These are phyloP conservation scores for Thymus quinquecostatus DNA, from an alignment of 257 asterid genomes.

Conservation along the genomic window DNA sequence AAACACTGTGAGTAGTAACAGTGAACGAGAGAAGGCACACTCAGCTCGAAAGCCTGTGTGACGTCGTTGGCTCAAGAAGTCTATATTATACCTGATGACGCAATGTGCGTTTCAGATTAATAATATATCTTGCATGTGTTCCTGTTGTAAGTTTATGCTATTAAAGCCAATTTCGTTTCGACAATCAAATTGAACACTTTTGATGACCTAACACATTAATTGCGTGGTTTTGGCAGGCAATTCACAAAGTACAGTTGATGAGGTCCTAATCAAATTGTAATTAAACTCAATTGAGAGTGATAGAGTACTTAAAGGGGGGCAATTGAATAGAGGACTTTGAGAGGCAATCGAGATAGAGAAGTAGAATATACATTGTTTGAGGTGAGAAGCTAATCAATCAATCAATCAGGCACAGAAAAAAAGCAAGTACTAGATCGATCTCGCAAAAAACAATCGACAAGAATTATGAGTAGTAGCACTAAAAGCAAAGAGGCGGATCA, in stretches of 20 bases:
- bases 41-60: background rate
- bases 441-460: background rate
- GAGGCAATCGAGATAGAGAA: background rate
- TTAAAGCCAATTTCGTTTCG: background rate
- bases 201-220: background rate
- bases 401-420: background rate
- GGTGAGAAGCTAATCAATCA: background rate
- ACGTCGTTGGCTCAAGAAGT: background rate
- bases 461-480: background rate
- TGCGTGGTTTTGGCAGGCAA: background rate
- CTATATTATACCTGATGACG: background rate
- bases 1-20: constrained; percentile 2
- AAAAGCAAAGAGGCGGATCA: background rate
- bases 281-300: background rate
- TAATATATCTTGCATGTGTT: background rate
- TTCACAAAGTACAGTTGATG: background rate
- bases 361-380: background rate
- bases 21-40: background rate
- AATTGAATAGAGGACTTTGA: background rate
- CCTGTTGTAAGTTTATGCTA: background rate
- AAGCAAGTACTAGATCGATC: constrained; percentile 12
- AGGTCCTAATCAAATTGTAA: background rate
- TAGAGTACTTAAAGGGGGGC: background rate
- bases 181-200: background rate
- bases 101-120: background rate